phyloP scores from a whole-genome alignment of 192 early-diverging fungal species.

The Ramicandelaber brevisporus region DNA sequence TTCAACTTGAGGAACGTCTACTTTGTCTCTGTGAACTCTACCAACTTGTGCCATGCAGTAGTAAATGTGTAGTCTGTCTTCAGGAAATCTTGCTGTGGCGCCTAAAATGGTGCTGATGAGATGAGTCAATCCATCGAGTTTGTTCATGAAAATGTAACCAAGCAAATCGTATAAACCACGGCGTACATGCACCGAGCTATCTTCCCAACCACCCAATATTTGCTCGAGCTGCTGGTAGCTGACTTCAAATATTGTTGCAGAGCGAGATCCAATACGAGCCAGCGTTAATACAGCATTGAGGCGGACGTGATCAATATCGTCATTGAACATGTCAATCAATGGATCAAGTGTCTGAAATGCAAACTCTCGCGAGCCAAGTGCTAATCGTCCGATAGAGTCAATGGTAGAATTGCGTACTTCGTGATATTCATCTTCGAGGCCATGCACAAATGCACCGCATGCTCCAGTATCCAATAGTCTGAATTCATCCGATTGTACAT shows the following conservation, averaged over 20 bases:
- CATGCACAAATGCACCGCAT: conserved; percentile 86
- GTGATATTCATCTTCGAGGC: conserved; percentile 83
- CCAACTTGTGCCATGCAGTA: conserved; percentile 37
- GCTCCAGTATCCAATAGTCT: conserved; percentile 51
- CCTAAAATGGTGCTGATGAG: conserved; percentile 28
- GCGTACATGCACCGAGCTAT: conserved; percentile 43
- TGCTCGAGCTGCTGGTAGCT: conserved; percentile 41
- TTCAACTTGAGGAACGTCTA: conserved; percentile 17
- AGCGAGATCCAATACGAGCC: conserved; percentile 29
- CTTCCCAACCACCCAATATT: conserved; percentile 37
- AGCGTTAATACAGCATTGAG: conserved; percentile 55
- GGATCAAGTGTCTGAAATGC: conserved; percentile 47
- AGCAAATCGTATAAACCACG: conserved; percentile 48
- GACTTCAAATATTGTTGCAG: conserved; percentile 25
- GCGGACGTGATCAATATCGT: conserved; percentile 70
- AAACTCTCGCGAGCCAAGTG: conserved; percentile 40
- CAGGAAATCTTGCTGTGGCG: conserved; percentile 35
- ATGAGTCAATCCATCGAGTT: conserved; percentile 13
- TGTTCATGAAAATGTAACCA: conserved; percentile 18
- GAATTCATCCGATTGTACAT: conserved; percentile 39
- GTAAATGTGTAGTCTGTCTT: conserved; percentile 44
- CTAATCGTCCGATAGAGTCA: conserved; percentile 57
- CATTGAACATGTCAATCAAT: conserved; percentile 93
- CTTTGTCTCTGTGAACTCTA: conserved; percentile 17
- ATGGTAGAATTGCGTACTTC: conserved; percentile 69